Evolutionary conservation across 805 yeast species (phyloP), one percentile per base, ranked within the genome.

Genomic region (Nakazawaea anatomiae): DNA sequence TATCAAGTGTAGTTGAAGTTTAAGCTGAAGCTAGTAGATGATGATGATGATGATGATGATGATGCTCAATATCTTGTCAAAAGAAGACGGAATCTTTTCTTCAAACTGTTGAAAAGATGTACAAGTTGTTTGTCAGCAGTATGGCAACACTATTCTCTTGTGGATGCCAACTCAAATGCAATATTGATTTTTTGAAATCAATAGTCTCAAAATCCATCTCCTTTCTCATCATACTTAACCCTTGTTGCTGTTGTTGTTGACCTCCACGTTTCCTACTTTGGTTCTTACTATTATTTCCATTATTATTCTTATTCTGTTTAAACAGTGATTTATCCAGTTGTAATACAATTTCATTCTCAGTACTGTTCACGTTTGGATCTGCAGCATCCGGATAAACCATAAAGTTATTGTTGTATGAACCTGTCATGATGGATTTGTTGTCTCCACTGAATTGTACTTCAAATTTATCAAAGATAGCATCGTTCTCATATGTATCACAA

Each of bases 161-260:
- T 56, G 99, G 99, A 75, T 94, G 99, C 99, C 99, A 94, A 67
- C 97, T 89, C 69, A 90, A 76, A 71, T 94, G 98, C 68, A 92
- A 76, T 54, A 94, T 91, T 68, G 89, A 85, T 76, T 91, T 92
- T 70, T 91, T 89, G 74, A 91, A 94, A 70, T 95, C 98, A 58
- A 91, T 87, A 57, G 82, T 79, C 62, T 84, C 90, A 61, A 82
- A 76, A 63, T 85, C 92, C 62, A 83, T 82, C 48, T 80, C 76
- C 64, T 86, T 77, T 55, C 81, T 68, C 71, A 74, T 69, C 82
- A 78, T 73, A 32, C 50, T 48, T 38, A 55, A 44, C 2, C 56
- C 56, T 32, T 32, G 35, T 32, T 32, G 35, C 39, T 43, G 27
- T 67, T 58, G 11, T 46, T 61, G 56, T 49, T 65, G 65, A 54